Evolutionary conservation across 1,139 yeast genomes (phyloP), one percentile per base, ranked within the genome.

Genomic region (Sugiyamaella paludigena): DNA sequence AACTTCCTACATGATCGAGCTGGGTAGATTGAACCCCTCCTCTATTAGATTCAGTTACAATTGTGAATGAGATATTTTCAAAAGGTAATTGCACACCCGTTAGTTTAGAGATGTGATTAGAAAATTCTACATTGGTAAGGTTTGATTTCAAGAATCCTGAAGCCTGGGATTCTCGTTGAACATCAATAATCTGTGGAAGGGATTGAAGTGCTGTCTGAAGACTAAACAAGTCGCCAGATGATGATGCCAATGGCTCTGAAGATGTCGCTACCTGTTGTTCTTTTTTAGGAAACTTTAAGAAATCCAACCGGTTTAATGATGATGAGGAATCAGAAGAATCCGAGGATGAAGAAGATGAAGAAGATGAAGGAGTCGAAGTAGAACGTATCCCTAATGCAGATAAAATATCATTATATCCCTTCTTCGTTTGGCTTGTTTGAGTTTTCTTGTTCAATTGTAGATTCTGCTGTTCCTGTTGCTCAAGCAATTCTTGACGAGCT

Each of bases 141-240:
- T 49, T 47, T 13, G 40, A 33, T 6, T 42, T 36, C 29, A 57
- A 45, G 44, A 48, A 56, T 11, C 61, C 62, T 8, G 56, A 47
- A 10, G 46, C 47, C 28, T 52, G 49, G 11, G 52, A 50, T 6
- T 48, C 44, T 9, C 52, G 48, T 19, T 47, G 47, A 34, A 58
- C 33, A 7, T 43, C 40, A n/a, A 61, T 44, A n/a, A 51, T 36
- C n/a, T 49, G 50, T 26, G 65, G 65, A n/a, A 61, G 51, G 15
- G 58, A 51, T 26, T 52, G 47, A 33, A 61, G 30, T 19, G 64
- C 57, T 15, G 54, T 36, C 38, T 58, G 59, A 15, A 58, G 32
- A 28, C 52, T 45, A 46, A 50, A 58, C 13, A 42, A 32, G n/a
- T 40, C 51, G 7, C 48, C 43, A 9, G 48, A 24, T n/a, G 52